A percentile compares a stretch with the other conserved stretches of the same genome.
Evolutionary conservation across 2,329 filamentous ascomycete genomes (phyloP).

Genomic region (Neoscytalidium dimidiatum): DNA sequence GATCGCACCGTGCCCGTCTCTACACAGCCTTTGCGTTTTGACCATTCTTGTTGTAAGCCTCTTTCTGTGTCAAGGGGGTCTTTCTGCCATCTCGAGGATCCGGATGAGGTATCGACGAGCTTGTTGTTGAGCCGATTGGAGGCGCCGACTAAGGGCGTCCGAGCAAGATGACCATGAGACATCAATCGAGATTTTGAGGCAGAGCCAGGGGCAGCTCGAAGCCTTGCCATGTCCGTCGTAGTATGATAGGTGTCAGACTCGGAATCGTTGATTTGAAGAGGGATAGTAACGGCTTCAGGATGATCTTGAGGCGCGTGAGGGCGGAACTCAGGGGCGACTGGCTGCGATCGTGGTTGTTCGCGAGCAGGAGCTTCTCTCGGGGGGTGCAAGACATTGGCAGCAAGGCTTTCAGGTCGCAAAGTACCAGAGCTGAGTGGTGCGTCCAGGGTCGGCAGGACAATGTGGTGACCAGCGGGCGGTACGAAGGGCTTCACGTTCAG

Average conservation of each 20-base stretch:
- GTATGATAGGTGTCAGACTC: neutral
- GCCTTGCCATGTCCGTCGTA: constrained; percentile 43
- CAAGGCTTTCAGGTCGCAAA: constrained; percentile 26
- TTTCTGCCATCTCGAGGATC: neutral
- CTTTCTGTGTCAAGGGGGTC: neutral
- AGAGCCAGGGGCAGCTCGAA: constrained; percentile 46
- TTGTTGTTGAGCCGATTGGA: neutral
- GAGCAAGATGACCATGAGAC: constrained; percentile 23
- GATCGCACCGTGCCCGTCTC: neutral
- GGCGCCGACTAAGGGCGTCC: neutral
- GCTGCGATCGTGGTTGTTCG: constrained; percentile 26
- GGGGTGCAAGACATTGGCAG: constrained; percentile 21
- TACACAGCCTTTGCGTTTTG: neutral
- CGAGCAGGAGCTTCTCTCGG: constrained; percentile 20
- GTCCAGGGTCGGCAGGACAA: neutral
- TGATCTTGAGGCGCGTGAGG: constrained; percentile 25
- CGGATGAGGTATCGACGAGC: constrained; percentile 4
- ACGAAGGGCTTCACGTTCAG: constrained; percentile 47
- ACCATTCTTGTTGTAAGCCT: neutral
- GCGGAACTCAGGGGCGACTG: constrained; percentile 27
- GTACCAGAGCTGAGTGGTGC: constrained; percentile 27
- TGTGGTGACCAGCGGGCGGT: constrained; percentile 29
- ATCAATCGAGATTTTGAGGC: constrained; percentile 40
- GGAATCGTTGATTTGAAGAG: neutral
- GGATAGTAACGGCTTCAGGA: neutral